Conservation (phyloP, 2,329 filamentous ascomycete species). For the Aspergillus persii region DNA sequence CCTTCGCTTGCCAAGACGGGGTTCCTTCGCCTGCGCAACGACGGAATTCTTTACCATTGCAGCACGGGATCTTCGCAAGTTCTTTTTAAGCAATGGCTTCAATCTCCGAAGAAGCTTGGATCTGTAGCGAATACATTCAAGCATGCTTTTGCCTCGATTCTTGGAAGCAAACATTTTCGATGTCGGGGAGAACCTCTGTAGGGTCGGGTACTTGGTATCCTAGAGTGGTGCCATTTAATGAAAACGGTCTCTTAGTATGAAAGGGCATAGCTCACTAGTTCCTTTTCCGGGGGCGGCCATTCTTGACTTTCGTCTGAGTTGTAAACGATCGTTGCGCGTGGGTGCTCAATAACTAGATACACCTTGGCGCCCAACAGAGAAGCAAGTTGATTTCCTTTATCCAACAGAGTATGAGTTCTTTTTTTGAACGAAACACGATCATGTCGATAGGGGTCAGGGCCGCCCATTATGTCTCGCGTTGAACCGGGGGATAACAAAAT, state of each 20-base stretch:
- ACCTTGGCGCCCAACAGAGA: slow-evolving; percentile 3
- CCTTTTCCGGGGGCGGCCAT: slow-evolving; percentile 5
- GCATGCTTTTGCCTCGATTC: no score
- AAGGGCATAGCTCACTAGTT: slow-evolving; percentile 3
- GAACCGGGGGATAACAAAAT: background rate
- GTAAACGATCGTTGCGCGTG: slow-evolving; percentile 7
- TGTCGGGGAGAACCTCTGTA: background rate
- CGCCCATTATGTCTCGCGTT: slow-evolving; percentile 3
- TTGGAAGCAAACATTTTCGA: background rate
- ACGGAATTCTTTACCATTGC: no score
- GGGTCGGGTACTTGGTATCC: background rate
- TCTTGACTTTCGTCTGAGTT: slow-evolving; percentile 5
- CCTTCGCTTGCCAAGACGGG: no score
- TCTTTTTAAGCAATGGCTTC: no score
- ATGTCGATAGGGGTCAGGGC: slow-evolving; percentile 6
- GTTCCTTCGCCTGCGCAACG: no score
- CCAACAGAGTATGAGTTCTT: slow-evolving; percentile 6
- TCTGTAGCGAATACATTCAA: no score
- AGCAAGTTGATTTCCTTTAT: slow-evolving; percentile 9
- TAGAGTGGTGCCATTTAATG: background rate
- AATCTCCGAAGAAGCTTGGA: no score
- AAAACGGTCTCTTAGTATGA: no score
- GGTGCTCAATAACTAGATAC: slow-evolving; percentile 9
- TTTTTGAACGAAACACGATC: slow-evolving; percentile 7
- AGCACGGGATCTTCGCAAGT: no score